These are phyloP conservation scores for Tetrahymena borealis DNA, from an alignment of 73 alveolate genomes.

Conservation along the genomic window DNA sequence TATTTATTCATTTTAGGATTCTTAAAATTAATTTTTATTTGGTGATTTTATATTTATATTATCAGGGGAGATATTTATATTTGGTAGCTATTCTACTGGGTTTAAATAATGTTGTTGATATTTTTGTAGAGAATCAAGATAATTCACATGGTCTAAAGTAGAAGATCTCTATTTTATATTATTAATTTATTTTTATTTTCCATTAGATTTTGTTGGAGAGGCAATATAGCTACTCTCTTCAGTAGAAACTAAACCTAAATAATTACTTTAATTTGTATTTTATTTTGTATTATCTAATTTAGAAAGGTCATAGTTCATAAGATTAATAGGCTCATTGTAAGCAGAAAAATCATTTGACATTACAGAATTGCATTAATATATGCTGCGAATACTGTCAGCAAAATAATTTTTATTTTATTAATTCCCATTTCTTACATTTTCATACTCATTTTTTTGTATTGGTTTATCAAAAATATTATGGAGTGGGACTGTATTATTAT, in stretches of 20 bases:
- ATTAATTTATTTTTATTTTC: neutral
- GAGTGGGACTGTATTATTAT: neutral
- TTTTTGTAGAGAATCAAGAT: neutral
- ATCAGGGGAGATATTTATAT: neutral
- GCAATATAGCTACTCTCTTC: neutral
- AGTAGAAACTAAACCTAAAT: neutral
- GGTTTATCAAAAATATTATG: neutral
- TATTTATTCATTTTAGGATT: neutral
- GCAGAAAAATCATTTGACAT: neutral
- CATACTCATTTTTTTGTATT: neutral
- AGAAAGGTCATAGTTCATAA: neutral
- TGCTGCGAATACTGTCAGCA: neutral
- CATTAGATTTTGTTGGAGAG: neutral
- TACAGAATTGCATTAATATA: neutral
- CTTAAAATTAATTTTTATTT: neutral
- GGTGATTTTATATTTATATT: neutral
- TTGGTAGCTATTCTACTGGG: neutral
- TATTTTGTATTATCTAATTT: neutral
- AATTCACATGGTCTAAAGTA: neutral
- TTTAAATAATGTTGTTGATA: neutral
- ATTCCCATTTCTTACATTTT: neutral
- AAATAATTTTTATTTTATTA: neutral
- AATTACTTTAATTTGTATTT: neutral
- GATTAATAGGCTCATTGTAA: neutral
- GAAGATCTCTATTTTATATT: neutral